phyloP scores from a whole-genome alignment of 2,329 filamentous ascomycete species.

The Calonectria multiphialidica region DNA sequence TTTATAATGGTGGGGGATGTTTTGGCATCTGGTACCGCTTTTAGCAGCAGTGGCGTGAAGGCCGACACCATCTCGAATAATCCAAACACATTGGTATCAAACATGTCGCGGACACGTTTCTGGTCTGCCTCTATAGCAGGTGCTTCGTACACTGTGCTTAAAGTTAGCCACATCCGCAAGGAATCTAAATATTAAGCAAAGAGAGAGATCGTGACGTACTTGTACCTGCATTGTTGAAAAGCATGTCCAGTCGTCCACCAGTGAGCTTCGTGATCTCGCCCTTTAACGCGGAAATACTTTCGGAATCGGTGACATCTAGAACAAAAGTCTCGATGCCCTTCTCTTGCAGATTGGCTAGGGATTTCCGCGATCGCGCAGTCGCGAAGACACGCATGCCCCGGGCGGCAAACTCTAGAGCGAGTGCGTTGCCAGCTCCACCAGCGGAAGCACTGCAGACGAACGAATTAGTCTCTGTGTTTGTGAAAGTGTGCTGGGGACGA shows the following conservation, averaged over 20 bases:
- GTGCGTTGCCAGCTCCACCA: not conserved
- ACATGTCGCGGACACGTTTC: conserved; percentile 17
- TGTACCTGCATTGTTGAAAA: conserved; percentile 30
- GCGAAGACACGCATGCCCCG: conserved; percentile 7
- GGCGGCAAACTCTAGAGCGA: not conserved
- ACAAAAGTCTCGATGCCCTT: conserved; percentile 7
- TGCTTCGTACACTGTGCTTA: conserved; percentile 21
- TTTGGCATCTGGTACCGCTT: conserved; percentile 1
- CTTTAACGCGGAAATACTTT: conserved; percentile 26
- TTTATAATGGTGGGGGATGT: conserved; percentile 19
- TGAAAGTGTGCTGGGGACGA: too few relatives aligned
- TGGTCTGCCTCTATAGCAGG: conserved; percentile 25
- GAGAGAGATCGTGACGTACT: not conserved
- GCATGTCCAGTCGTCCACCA: conserved; percentile 22
- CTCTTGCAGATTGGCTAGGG: not conserved
- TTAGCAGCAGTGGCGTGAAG: conserved; percentile 27
- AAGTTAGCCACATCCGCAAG: not conserved
- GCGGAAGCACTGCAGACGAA: not conserved
- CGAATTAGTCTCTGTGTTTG: not conserved
- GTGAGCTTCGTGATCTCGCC: conserved; percentile 16
- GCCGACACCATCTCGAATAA: conserved; percentile 24
- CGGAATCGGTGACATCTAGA: conserved; percentile 5
- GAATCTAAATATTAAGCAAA: not conserved
- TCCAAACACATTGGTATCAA: conserved; percentile 30
- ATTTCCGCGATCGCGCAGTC: not conserved